A percentile compares a stretch with the other conserved stretches of the same genome.
Evolutionary conservation across 495 filamentous ascomycete species (phyloP).

Genomic region (Podospora pseudopauciseta): DNA sequence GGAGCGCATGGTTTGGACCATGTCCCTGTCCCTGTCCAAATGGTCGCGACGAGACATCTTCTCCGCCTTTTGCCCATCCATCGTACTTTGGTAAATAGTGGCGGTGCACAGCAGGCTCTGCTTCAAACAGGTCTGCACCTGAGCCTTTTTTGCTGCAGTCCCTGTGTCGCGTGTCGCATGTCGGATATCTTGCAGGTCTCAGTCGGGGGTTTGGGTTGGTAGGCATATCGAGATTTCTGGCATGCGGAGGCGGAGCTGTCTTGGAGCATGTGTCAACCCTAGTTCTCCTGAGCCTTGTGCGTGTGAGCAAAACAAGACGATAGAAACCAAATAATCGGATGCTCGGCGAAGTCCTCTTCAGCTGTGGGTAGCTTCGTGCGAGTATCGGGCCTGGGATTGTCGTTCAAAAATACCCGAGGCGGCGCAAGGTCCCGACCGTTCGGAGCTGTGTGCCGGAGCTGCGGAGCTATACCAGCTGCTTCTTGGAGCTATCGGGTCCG

Average conservation of each 20-base stretch:
- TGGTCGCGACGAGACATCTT: slow-evolving; percentile 1
- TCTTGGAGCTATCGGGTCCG: neutral
- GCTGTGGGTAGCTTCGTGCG: slow-evolving; percentile 1
- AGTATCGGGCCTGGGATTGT: neutral
- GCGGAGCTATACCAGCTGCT: slow-evolving; percentile 7
- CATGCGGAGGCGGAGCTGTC: neutral
- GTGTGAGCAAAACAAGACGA: neutral
- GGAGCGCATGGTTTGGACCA: neutral
- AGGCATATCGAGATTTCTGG: too few species aligned
- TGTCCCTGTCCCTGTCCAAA: neutral
- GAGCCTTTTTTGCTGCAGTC: neutral
- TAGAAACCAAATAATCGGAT: neutral
- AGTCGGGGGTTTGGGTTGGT: too few species aligned
- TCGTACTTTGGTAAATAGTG: neutral
- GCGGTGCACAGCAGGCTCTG: slow-evolving; percentile 1
- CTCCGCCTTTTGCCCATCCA: neutral
- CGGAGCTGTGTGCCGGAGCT: slow-evolving; percentile 15
- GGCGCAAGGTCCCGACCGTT: slow-evolving; percentile 10
- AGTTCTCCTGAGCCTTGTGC: too few species aligned
- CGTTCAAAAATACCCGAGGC: slow-evolving; percentile 3
- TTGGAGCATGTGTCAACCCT: too few species aligned
- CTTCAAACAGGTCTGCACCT: neutral
- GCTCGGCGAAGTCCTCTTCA: slow-evolving; percentile 11
- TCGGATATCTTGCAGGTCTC: neutral
- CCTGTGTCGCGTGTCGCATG: neutral